Base-by-base conservation (phyloP, 768 basidiomycete species). In the Kwoniella sp. region DNA sequence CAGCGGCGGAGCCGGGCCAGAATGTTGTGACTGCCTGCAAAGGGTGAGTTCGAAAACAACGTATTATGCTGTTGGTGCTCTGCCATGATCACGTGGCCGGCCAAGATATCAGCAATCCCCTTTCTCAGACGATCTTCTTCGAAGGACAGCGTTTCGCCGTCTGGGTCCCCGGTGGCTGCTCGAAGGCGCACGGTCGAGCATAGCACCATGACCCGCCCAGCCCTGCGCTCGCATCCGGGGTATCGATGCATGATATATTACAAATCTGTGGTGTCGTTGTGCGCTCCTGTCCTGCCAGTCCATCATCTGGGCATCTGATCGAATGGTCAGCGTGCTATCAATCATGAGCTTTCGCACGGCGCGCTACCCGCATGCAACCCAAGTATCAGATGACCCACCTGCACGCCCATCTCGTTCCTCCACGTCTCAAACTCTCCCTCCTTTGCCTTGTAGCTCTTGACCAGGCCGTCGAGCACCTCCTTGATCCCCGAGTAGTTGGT, bases 371-470 rank as follows among this genome's bases (percentile, higher is more conserved):
- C 7, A 41, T 10, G 12, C 7, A 41, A 10, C 7, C 7, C 46
- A 27, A 33, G 29, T n/a, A 20, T 17, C n/a, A 17, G 20, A 28
- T 5, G 20, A 63, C 72, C 59, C 38, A 73, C 92, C 74, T 88
- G 91, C 45, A 80, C 77, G 26, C 69, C 69, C 56, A 70, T 61
- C 41, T 75, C 70, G 25, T 63, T 63, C 44, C 66, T 59, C 55
- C 74, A 75, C 5, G 28, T 33, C 29, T 54, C 60, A 51, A 75
- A 74, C 17, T 75, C 74, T 37, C 57, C 62, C 39, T 75, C 71
- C 40, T 63, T 71, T 26, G 58, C 48, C 76, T 88, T 89, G 79
- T 96, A 92, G 76, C 90, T 89, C 57, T 86, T 85, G 23, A 86
- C 78, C 52, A 98, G 79, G 37, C 78, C 85, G 26, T 83, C 72